Base-by-base conservation (phyloP, 495 filamentous ascomycete species). In the Zalerion maritima region DNA sequence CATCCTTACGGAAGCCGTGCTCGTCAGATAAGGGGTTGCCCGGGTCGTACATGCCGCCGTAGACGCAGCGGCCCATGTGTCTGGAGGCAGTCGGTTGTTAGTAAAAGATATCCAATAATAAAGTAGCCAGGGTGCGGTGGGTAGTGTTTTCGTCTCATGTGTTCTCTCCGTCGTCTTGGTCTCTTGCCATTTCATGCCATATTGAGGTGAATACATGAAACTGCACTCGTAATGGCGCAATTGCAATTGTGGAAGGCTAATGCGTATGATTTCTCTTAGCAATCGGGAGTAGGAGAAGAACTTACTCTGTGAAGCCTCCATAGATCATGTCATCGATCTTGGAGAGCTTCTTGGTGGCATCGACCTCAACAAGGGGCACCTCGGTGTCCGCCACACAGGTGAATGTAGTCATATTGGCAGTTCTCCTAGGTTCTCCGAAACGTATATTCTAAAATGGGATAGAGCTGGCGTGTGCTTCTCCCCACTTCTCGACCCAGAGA, bases 31-130 rank as follows among this genome's bases (percentile, higher is more conserved):
- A 55, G 0, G 68, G 55, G 45, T 69, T 81, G 8, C 57, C 62
- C 2, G 77, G 79, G 35, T 83, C 79, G 51, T 82, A 84, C 44
- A 86, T 78, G 34, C 80, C 80, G 32, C 79, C 79, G 46, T 86
- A 86, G 49, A 86, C 81, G 54, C 79, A 86, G 24, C 80, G 67
- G 24, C 78, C 80, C 76, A 81, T 82, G 41, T 84, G 78, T 46
- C 77, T 81, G 31, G 3, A 18, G 29, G 12, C 10, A 34, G 13
- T 29, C 26, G 12, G 11, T 8, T 5, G n/a, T n/a, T n/a, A n/a
- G n/a, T n/a, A n/a, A n/a, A n/a, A n/a, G n/a, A n/a, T n/a, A n/a
- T n/a, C n/a, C n/a, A n/a, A n/a, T n/a, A n/a, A n/a, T n/a, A n/a
- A n/a, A n/a, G n/a, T n/a, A n/a, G n/a, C n/a, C n/a, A n/a, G n/a